A percentile compares a stretch with the other conserved stretches of the same genome.
phyloP scores from a whole-genome alignment of 1,139 yeast genomes.

The Pichia sp. region DNA sequence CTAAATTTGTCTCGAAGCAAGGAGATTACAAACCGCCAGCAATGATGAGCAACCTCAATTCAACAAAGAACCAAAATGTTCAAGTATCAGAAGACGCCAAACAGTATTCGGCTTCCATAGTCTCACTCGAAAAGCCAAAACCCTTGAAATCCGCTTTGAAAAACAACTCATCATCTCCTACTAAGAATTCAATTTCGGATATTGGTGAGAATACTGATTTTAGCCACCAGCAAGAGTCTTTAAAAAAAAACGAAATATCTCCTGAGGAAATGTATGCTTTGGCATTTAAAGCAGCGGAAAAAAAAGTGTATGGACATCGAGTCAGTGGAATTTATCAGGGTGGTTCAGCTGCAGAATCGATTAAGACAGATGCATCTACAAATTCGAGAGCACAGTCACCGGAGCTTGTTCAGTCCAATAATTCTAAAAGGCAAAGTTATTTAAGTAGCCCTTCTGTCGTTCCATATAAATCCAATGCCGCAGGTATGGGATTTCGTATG shows the following conservation, averaged over 20 bases:
- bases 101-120: not conserved
- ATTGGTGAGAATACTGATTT: too few relatives aligned
- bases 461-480: conserved; percentile 12
- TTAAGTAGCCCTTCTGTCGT: not conserved
- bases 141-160: conserved; percentile 4
- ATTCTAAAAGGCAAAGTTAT: too few relatives aligned
- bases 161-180: conserved; percentile 4
- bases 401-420: not conserved
- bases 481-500: conserved; percentile 14
- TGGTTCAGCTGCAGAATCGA: not conserved
- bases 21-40: too few relatives aligned
- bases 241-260: conserved; percentile 11
- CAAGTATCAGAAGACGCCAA: not conserved
- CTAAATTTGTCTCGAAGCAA: too few relatives aligned
- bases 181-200: conserved; percentile 1
- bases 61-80: not conserved
- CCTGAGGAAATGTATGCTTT: conserved; percentile 25
- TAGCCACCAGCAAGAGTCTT: not conserved
- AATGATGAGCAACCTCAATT: too few relatives aligned
- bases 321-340: conserved; percentile 2
- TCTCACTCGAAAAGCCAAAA: not conserved
- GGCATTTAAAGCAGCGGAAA: conserved; percentile 24
- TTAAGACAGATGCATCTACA: too few relatives aligned
- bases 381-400: not conserved
- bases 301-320: conserved; percentile 25